These are phyloP conservation scores for Triticum urartu DNA, from an alignment of 176 grass and related monocot genomes.

Conservation along the genomic window DNA sequence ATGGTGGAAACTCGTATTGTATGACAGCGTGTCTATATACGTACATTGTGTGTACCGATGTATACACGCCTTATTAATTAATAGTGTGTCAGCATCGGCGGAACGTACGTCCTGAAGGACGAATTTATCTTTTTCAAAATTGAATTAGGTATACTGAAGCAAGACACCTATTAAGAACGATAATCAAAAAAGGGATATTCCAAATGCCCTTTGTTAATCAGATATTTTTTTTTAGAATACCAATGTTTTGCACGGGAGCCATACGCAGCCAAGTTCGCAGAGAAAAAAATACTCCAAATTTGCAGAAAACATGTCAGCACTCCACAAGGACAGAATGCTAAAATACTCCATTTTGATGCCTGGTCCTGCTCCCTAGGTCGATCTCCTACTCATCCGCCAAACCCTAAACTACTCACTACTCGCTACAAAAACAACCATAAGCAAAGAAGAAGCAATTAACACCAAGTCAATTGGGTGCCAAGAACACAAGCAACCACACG, in stretches of 20 bases:
- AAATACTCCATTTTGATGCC: conserved; percentile 30
- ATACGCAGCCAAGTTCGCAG: conserved; percentile 24
- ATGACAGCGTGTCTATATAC: too few species aligned
- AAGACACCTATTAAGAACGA: too few species aligned
- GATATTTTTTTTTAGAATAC: not conserved
- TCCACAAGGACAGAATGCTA: conserved; percentile 41
- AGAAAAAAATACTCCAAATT: conserved; percentile 8
- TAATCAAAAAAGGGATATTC: too few species aligned
- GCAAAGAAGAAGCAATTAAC: conserved; percentile 21
- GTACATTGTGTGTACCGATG: too few species aligned
- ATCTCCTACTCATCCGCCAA: conserved; percentile 21
- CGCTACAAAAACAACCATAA: conserved; percentile 26
- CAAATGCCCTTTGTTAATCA: not conserved
- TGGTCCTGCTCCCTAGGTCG: conserved; percentile 8
- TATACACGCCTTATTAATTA: too few species aligned
- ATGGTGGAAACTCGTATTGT: too few species aligned
- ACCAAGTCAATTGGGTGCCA: conserved; percentile 18
- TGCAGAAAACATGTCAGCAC: conserved; percentile 21
- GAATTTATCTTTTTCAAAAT: too few species aligned
- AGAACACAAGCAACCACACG: not conserved
- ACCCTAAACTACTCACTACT: conserved; percentile 32
- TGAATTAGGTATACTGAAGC: too few species aligned
- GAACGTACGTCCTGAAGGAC: too few species aligned
- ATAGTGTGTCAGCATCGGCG: too few species aligned
- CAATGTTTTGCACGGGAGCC: conserved; percentile 23